These are phyloP conservation scores for Vitis hybrid DNA, from an alignment of 177 flowering plant genomes.

Conservation along the genomic window DNA sequence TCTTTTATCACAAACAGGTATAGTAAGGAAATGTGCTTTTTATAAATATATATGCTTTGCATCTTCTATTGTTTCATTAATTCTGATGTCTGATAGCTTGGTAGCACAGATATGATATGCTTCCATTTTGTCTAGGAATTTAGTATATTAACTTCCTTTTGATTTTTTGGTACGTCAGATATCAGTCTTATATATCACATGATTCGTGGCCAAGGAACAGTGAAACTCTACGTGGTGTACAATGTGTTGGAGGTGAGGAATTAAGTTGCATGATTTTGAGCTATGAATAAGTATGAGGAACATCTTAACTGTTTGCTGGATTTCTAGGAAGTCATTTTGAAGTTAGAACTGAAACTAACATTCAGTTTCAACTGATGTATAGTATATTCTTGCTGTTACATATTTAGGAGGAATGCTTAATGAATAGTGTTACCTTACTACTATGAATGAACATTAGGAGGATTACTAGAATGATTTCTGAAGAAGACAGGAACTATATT, in stretches of 20 bases:
- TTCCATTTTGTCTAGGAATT: conserved; percentile 5
- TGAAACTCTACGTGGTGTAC: conserved; percentile 96
- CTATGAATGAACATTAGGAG: no score
- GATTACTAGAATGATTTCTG: no score
- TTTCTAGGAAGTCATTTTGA: no score
- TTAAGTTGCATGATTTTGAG: neutral
- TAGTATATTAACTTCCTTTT: neutral
- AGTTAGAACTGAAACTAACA: no score
- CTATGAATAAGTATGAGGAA: neutral
- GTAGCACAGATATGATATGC: neutral
- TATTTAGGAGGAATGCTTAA: no score
- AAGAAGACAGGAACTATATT: no score
- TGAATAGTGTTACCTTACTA: no score
- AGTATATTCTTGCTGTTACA: no score
- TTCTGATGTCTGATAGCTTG: conserved; percentile 5
- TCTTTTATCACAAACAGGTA: conserved; percentile 78
- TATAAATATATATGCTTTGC: conserved; percentile 1
- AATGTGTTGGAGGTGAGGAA: conserved; percentile 89
- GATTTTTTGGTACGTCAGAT: conserved; percentile 49
- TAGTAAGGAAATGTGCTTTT: conserved; percentile 3
- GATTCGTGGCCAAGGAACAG: conserved; percentile 98
- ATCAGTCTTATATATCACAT: conserved; percentile 98
- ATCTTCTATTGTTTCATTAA: neutral
- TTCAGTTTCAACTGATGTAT: no score
- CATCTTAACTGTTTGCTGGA: no score